Evolutionary conservation across 495 filamentous ascomycete species (phyloP), one percentile per base, ranked within the genome.

Genomic region (Podospora pseudopauciseta): DNA sequence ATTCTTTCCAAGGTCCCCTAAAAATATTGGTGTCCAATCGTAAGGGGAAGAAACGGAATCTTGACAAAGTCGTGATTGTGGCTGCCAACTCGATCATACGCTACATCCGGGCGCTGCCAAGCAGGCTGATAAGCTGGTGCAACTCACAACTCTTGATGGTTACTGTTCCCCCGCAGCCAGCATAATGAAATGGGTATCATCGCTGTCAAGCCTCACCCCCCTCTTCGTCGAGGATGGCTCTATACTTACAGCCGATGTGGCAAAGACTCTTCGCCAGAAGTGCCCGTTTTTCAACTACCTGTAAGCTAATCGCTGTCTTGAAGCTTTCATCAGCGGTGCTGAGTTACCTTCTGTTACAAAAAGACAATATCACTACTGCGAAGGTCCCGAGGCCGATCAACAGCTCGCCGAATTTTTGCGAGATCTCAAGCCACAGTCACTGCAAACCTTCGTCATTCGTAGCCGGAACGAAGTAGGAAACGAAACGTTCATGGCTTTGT

Each of bases 201-300:
- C 74, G 2, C 68, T 83, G 30, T 73, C 77, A 2, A 70, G 70
- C 13, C 70, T 85, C 0, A 82, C 67, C 5, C 76, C 77, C 4
- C 73, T 93, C 23, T 79, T 81, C 23, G 75, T 92, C 5, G 86
- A 80, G 72, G 81, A 88, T 66, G 89, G 89, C 5, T 80, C 78
- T 28, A 79, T 85, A 20, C 81, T 94, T 0, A 81, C 77, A 58
- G 77, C 81, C 49, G 82, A 84, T 55, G 79, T 81, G 6, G 84
- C 83, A 16, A 73, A 74, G 9, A 80, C 84, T n/a, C 84, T 94
- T 34, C 74, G 78, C 18, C 68, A 80, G 53, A 79, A 85, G 71
- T 94, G 90, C 67, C 86, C 84, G 3, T 71, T 82, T 11, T 90
- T 94, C 70, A 80, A 85, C 56, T 79, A 84, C 34, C 72, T 94